Evolutionary conservation across 176 grass and related monocot genomes (phyloP).

Genomic region (Calamus simplicifolius): DNA sequence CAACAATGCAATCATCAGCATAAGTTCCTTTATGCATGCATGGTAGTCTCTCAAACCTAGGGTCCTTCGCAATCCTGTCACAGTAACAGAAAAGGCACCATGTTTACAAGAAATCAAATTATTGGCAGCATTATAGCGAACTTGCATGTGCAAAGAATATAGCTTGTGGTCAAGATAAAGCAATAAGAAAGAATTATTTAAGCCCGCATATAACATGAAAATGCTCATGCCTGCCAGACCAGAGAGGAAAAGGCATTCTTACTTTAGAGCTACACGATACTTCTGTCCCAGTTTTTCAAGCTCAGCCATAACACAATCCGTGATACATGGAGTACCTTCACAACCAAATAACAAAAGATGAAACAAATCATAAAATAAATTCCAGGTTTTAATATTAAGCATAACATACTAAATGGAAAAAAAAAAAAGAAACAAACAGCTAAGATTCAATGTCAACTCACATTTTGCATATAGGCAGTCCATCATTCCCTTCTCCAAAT

Average conservation of each 20-base stretch:
- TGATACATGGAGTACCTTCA: conserved; percentile 87
- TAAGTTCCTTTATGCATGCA: conserved; percentile 96
- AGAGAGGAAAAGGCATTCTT: not conserved
- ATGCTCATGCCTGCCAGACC: no score
- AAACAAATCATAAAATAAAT: not conserved
- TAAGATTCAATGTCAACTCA: conserved; percentile 15
- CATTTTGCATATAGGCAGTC: conserved; percentile 99
- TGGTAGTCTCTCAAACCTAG: conserved; percentile 84
- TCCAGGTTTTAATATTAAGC: conserved; percentile 4
- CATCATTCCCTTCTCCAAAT: conserved; percentile 99
- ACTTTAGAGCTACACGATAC: conserved; percentile 90
- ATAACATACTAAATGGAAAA: not conserved
- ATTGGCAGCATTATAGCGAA: not conserved
- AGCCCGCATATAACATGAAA: no score
- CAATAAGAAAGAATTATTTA: no score
- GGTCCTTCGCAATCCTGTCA: conserved; percentile 86
- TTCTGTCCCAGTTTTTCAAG: conserved; percentile 94
- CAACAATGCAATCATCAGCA: conserved; percentile 95
- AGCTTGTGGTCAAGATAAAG: no score
- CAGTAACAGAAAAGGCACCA: not conserved
- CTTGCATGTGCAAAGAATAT: no score
- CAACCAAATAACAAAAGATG: conserved; percentile 5
- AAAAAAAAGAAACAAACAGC: not conserved
- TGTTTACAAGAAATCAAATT: not conserved
- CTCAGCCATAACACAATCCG: conserved; percentile 93